Base-by-base conservation (phyloP, 75 land plant species). In the Selaginella tamariscina region DNA sequence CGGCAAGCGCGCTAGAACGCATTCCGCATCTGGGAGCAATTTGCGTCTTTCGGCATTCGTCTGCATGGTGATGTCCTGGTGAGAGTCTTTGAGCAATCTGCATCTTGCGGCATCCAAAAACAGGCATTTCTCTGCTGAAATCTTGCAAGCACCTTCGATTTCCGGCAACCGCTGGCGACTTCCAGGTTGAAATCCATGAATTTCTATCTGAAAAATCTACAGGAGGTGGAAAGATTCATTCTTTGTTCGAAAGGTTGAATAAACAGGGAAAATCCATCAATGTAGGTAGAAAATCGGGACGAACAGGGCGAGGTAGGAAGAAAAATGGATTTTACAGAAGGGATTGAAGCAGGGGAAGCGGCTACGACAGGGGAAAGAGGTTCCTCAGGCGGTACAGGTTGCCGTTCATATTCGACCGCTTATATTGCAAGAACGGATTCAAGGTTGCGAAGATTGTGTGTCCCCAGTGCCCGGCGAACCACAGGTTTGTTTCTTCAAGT, bases 351-450 rank as follows among this genome's bases (percentile, higher is more conserved):
- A 59, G 26, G 27, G 62, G 62, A n/a, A 2, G 26, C n/a, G 21
- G 62, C 26, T 8, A 8, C 62, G 27, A 23, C 26, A 59, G 27
- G 8, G 27, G 62, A n/a, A 59, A 2, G 18, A 59, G 26, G 62
- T 59, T 21, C 26, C n/a, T 21, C 62, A 59, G 26, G 62, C 62
- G 8, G 62, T 59, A 5, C 62, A 59, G 26, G 62, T 59, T 59
- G 62, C 62, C 62, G 62, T 59, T 5, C 62, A 59, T 59, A 59
- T 59, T n/a, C 23, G 62, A 5, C 62, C 62, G 8, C 21, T 59
- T 8, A 59, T 59, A 8, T 23, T 59, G 26, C 62, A 59, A 59
- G 62, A 59, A 27, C 62, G 62, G 8, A 59, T 59, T n/a, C 62
- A 59, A 27, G 62, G 62, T 23, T 59, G 62, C n/a, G 23, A 59